These are phyloP conservation scores for Hypoxylon fragiforme DNA, from an alignment of 495 filamentous ascomycete species.

Conservation along the genomic window DNA sequence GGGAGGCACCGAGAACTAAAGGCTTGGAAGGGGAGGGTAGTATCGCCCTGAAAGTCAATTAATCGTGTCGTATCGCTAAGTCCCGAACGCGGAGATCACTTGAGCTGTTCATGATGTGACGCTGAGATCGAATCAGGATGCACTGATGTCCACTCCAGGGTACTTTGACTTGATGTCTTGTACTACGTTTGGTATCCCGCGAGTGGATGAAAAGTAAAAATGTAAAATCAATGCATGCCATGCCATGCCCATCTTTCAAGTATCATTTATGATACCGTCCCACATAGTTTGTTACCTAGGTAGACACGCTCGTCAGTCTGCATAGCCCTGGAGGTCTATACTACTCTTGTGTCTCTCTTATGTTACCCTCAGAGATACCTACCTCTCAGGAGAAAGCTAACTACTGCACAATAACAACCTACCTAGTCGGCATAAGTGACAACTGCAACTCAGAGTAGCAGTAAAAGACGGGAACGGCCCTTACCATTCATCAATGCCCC, in stretches of 20 bases:
- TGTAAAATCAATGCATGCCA: too few relatives aligned
- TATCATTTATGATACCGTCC: too few relatives aligned
- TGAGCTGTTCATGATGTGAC: slow-evolving; percentile 35
- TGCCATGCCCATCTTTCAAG: too few relatives aligned
- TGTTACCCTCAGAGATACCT: slow-evolving; percentile 5
- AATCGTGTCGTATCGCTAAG: slow-evolving; percentile 34
- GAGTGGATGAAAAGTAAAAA: slow-evolving; percentile 20
- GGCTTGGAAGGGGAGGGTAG: slow-evolving; percentile 20
- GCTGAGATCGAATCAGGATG: slow-evolving; percentile 2
- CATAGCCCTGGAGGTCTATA: too few relatives aligned
- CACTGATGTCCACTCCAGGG: slow-evolving; percentile 3
- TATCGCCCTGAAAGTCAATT: slow-evolving; percentile 34
- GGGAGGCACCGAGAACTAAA: slow-evolving; percentile 15
- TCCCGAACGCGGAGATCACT: slow-evolving; percentile 37
- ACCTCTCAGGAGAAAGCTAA: slow-evolving; percentile 28
- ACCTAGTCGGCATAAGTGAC: too few relatives aligned
- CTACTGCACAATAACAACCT: slow-evolving; percentile 31
- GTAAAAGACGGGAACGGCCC: slow-evolving; percentile 21
- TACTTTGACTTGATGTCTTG: too few relatives aligned
- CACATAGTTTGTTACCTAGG: background rate
- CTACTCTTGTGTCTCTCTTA: slow-evolving; percentile 25
- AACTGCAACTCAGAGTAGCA: too few relatives aligned
- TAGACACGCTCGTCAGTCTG: too few relatives aligned
- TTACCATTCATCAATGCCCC: slow-evolving; percentile 21
- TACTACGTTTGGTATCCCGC: slow-evolving; percentile 25